Evolutionary conservation across 306 rosid species (phyloP).

Genomic region (Biancaea sappan): DNA sequence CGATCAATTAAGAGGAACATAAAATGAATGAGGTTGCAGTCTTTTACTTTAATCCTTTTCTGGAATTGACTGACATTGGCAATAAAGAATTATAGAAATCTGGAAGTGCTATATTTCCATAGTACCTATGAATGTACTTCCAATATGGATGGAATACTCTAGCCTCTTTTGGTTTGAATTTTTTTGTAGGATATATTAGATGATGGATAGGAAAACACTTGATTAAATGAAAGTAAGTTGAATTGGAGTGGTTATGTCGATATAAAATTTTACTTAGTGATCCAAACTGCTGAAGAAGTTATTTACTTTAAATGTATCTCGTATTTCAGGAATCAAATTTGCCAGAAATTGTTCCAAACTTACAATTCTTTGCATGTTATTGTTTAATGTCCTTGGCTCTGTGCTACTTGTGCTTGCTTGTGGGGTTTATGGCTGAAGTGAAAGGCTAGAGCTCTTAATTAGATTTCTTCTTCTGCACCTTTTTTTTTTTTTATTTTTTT

Average conservation of each 20-base stretch:
- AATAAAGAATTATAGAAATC: neutral
- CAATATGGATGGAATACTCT: neutral
- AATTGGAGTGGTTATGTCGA: slow-evolving; percentile 1
- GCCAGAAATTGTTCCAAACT: neutral
- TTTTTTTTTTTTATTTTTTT: too few species aligned
- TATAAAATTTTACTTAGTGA: neutral
- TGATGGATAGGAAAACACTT: neutral
- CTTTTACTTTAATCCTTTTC: slow-evolving; percentile 4
- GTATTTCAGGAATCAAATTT: neutral
- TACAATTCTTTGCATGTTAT: neutral
- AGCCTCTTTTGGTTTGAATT: neutral
- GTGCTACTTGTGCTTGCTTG: neutral
- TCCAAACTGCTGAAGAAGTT: neutral
- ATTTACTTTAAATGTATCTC: neutral
- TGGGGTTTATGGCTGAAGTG: too few species aligned
- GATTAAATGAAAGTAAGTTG: neutral
- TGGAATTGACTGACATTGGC: neutral
- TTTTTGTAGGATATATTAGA: neutral
- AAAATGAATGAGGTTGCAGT: slow-evolving; percentile 1
- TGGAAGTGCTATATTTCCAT: neutral
- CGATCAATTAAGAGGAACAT: neutral
- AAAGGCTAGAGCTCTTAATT: too few species aligned
- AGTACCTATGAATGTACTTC: neutral
- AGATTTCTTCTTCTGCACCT: too few species aligned
- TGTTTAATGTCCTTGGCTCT: neutral